Evolutionary conservation across 2,329 filamentous ascomycete genomes (phyloP).

Genomic region (Proliferodiscus dingleyae): DNA sequence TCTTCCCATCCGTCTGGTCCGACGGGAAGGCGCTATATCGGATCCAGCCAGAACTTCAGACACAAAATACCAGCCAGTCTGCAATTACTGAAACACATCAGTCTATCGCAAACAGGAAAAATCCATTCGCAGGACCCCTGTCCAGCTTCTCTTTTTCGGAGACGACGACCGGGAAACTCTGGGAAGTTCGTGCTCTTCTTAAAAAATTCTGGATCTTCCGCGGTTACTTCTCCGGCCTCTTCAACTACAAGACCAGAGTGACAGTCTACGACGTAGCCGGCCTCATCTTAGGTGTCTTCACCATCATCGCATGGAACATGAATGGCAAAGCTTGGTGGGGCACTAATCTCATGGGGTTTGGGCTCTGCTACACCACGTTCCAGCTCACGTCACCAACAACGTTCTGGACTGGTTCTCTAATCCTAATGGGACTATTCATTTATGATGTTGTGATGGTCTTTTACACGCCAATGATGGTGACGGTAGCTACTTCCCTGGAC

Average conservation of each 20-base stretch:
- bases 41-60: constrained; percentile 33
- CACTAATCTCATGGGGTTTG: constrained; percentile 82
- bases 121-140: constrained; percentile 38
- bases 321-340: constrained; percentile 39
- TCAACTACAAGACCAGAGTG: constrained; percentile 19
- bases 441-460: constrained; percentile 96
- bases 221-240: constrained; percentile 24
- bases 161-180: constrained; percentile 33
- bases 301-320: constrained; percentile 28
- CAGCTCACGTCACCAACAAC: constrained; percentile 85
- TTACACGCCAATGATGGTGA: constrained; percentile 80
- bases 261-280: constrained; percentile 27
- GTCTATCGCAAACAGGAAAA: constrained; percentile 26
- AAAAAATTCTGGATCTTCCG: constrained; percentile 45
- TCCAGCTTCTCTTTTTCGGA: constrained; percentile 31
- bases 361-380: constrained; percentile 78
- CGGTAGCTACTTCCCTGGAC: constrained; percentile 82
- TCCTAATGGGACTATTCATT: constrained; percentile 77
- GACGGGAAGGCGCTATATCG: constrained; percentile 46
- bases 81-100: constrained; percentile 10
- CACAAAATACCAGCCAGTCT: constrained; percentile 17
- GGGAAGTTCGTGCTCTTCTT: constrained; percentile 48
- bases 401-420: constrained; percentile 73
- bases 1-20: constrained; percentile 70
- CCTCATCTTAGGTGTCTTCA: constrained; percentile 22